A percentile compares a stretch with the other conserved stretches of the same genome.
Evolutionary conservation across 2,329 filamentous ascomycete genomes (phyloP).

Genomic region (Trichophyton verrucosum): DNA sequence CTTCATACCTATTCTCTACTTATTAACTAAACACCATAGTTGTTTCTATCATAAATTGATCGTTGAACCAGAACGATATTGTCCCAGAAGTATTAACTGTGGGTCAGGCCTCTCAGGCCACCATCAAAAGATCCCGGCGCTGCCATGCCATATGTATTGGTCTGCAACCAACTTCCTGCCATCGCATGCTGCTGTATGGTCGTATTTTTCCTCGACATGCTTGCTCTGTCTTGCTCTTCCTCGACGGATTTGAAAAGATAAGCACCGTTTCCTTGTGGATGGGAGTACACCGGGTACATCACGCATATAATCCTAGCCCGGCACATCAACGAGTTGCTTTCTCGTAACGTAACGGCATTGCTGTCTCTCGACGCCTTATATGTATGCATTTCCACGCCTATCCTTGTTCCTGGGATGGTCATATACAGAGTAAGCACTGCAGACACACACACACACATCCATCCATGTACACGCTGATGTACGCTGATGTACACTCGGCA

Average conservation of each 20-base stretch:
- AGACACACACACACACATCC: background rate
- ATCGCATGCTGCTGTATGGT: background rate
- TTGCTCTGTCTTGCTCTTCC: background rate
- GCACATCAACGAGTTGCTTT: background rate
- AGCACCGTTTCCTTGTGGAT: background rate
- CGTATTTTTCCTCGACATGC: background rate
- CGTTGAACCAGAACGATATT: background rate
- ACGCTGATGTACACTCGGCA: background rate
- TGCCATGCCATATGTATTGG: background rate
- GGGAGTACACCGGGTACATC: background rate
- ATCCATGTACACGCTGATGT: background rate
- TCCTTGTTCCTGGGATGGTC: background rate
- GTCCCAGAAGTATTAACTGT: slow-evolving; percentile 1
- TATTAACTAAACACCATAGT: too few species aligned
- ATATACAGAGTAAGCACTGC: background rate
- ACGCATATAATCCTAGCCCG: background rate
- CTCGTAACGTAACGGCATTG: background rate
- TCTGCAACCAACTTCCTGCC: background rate
- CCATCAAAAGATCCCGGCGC: background rate
- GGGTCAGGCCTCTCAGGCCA: background rate
- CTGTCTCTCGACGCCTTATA: background rate
- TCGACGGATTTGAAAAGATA: background rate
- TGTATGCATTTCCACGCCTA: background rate
- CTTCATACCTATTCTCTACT: too few species aligned
- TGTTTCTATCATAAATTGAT: too few species aligned